Base-by-base conservation (phyloP, 805 yeast species). In the Kuraishia borneana region DNA sequence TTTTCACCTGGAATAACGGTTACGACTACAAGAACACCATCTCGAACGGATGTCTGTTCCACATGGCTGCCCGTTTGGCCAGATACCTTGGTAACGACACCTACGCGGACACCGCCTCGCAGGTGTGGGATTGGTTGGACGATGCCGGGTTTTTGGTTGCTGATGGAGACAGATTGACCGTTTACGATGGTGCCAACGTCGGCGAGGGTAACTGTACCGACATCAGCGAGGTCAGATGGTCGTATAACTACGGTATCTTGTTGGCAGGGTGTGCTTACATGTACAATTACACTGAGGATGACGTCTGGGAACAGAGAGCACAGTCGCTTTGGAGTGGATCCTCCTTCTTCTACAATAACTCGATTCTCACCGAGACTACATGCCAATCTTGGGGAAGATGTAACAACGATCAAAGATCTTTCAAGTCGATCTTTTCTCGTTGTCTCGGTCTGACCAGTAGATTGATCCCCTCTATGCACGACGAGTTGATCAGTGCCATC, bases 1-100 rank as follows among this genome's bases (percentile, higher is more conserved):
- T 89, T 48, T 89, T 79, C 61, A 68, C 78, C 37, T 88, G 95
- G 95, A 89, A 89, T 54, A 68, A 84, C 5, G 98, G 97, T 41
- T 89, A 87, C 54, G 82, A 83, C 54, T 89, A 89, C 58, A 89
- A 89, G 56, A 89, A 89, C 55, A 63, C 95, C 25, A 84, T 88
- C 38, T 69, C 94, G n/a, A 88, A 84, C 55, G 96, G 94, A 19
- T 83, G 88, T 33, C 62, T 88, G 36, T 87, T 88, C 70, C 85
- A 84, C 45, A 53, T 88, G 27, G 94, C 83, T 13, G 92, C 96
- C 1, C 68, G 96, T 42, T 66, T 88, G 44, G 92, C 92, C 2
- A 66, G 95, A 45, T 88, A 75, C 56, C 81, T 94, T 2, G 70
- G 70, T 25, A 85, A 88, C 57, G 68, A 65, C 21, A 62, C 85